A percentile compares a stretch with the other conserved stretches of the same genome.
phyloP scores from a whole-genome alignment of 148 eudicot species.

The Bassia scoparia region DNA sequence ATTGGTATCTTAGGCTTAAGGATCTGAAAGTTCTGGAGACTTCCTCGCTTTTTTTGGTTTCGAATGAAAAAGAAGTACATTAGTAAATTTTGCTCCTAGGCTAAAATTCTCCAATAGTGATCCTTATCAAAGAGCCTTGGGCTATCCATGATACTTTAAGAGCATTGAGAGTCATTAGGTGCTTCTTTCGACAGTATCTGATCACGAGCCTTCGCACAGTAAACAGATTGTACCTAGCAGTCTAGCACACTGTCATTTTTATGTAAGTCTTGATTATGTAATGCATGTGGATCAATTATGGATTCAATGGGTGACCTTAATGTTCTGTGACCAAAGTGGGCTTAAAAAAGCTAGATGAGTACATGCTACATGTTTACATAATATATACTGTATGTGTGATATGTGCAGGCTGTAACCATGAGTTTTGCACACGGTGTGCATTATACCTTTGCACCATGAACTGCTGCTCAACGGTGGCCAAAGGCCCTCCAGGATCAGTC shows the following conservation, averaged over 20 bases:
- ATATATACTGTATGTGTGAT: neutral
- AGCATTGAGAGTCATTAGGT: no score
- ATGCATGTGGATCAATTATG: no score
- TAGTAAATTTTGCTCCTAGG: neutral
- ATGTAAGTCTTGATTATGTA: neutral
- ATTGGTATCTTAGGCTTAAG: neutral
- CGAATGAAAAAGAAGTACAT: neutral
- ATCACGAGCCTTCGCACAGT: no score
- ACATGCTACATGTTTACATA: neutral
- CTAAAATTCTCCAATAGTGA: neutral
- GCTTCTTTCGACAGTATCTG: no score
- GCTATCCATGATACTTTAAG: no score
- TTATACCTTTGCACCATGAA: slow-evolving; percentile 74
- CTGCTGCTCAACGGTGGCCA: slow-evolving; percentile 39
- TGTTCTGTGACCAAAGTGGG: no score
- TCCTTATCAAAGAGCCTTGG: no score
- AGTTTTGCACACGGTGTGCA: slow-evolving; percentile 87
- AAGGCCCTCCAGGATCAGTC: slow-evolving; percentile 72
- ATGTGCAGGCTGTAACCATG: slow-evolving; percentile 71
- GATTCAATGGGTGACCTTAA: no score
- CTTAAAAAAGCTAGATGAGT: neutral
- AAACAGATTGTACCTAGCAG: no score
- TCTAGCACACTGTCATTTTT: neutral
- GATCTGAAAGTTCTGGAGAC: neutral
- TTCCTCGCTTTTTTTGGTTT: no score